Conservation (phyloP, 176 grass and related monocot genomes). For the Oryza punctata region DNA sequence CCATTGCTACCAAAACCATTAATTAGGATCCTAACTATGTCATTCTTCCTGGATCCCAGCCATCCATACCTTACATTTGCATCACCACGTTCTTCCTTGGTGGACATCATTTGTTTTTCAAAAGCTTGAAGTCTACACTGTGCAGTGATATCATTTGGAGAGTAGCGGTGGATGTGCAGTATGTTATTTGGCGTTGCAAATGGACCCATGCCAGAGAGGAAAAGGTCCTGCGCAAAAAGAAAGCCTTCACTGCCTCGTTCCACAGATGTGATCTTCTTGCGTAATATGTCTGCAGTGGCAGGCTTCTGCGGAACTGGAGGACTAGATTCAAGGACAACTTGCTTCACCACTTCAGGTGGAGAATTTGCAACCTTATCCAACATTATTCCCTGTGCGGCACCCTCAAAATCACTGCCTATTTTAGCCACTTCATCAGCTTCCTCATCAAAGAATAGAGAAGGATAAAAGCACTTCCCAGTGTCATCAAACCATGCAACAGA, state of each 20-base stretch:
- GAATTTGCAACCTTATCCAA: constrained; percentile 37
- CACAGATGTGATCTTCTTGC: constrained; percentile 65
- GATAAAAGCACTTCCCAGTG: constrained; percentile 59
- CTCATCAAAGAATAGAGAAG: constrained; percentile 62
- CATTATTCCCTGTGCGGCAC: constrained; percentile 39
- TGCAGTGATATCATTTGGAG: constrained; percentile 64
- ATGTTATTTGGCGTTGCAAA: constrained; percentile 61
- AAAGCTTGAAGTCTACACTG: constrained; percentile 69
- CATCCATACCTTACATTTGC: constrained; percentile 71
- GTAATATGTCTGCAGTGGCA: constrained; percentile 54
- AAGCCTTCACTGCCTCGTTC: constrained; percentile 59
- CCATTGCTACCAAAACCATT: constrained; percentile 60
- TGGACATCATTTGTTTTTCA: constrained; percentile 69
- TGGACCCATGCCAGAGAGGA: constrained; percentile 76
- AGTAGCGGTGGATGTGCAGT: constrained; percentile 64
- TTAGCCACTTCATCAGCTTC: constrained; percentile 25
- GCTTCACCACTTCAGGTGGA: constrained; percentile 62
- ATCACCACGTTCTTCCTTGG: constrained; percentile 57
- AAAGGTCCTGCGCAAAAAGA: constrained; percentile 57
- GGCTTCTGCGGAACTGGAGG: constrained; percentile 37
- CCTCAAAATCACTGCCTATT: constrained; percentile 12
- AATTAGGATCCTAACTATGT: constrained; percentile 76
- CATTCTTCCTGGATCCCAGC: constrained; percentile 73
- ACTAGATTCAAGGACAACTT: constrained; percentile 62
- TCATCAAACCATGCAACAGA: constrained; percentile 81